Evolutionary conservation across 2,329 filamentous ascomycete genomes (phyloP), one percentile per base, ranked within the genome.

Genomic region (Talaromyces sp.): DNA sequence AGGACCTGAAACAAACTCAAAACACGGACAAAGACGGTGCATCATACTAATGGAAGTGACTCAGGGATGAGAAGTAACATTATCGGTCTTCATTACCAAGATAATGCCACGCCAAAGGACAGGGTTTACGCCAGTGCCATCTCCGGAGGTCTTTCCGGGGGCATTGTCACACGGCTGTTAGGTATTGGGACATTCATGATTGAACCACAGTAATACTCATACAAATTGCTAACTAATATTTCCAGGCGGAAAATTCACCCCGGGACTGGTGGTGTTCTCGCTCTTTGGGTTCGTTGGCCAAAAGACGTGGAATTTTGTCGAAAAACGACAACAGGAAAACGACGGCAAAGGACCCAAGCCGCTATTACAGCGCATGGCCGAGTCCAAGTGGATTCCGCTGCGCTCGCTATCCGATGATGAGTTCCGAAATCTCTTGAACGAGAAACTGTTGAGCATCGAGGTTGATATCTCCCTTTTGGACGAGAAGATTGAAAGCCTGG

Each of bases 381-480:
- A 85, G 55, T 88, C 85, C 33, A 87, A 83, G 69, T 91, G 87
- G 84, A 89, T 86, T 65, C 90, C 90, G 0, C 79, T 95, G 64
- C 88, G 83, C 67, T 83, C 84, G 13, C 77, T 95, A 28, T 85
- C 85, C 0, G 88, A 95, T 66, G 82, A 88, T 28, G 87, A 95
- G 67, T 95, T 95, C 70, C 83, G 84, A 62, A 77, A 82, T 0
- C 86, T 92, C 76, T 79, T 95, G 69, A 79, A 82, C 32, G 89
- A 93, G 72, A 91, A 88, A 75, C 76, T 92, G 47, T 72, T 93
- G 28, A 82, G 80, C 64, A 77, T 93, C 3, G 88, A 95, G 65
- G 89, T 85, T 0, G 89, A 93, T 64, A 92, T 95, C 73, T 87
- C 90, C 0, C 73, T 95, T 5, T 80, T 93, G 39, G 90, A 95